Percentiles rank a stretch among this genome's conserved stretches.
Evolutionary conservation across 2,329 filamentous ascomycete genomes (phyloP).

Genomic region (Emergomyces orientalis): DNA sequence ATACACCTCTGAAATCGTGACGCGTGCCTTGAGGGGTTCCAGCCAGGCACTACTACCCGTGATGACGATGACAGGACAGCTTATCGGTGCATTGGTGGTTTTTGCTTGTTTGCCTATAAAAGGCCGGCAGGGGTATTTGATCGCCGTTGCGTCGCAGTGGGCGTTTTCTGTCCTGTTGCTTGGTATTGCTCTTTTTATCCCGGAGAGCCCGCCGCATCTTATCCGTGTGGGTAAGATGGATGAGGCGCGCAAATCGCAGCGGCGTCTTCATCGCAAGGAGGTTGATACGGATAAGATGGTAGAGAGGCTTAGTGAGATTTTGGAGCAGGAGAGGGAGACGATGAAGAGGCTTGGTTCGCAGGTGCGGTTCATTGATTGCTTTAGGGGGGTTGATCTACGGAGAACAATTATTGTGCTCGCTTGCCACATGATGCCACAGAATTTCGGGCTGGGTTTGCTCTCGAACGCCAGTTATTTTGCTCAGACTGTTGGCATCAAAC

Average conservation of each 20-base stretch:
- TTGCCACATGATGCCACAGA: conserved; percentile 35
- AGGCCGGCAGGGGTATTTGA: conserved; percentile 28
- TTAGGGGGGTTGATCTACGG: conserved; percentile 20
- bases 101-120: conserved; percentile 25
- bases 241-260: conserved; percentile 40
- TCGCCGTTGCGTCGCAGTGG: conserved; percentile 38
- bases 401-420: conserved; percentile 30
- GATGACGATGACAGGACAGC: conserved; percentile 42
- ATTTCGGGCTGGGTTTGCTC: conserved; percentile 41
- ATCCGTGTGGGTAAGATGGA: conserved; percentile 35
- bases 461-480: conserved; percentile 37
- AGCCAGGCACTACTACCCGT: conserved; percentile 43
- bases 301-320: conserved; percentile 31
- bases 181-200: conserved; percentile 37
- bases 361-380: conserved; percentile 24
- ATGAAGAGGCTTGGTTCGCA: conserved; percentile 22
- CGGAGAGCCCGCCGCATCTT: conserved; percentile 45
- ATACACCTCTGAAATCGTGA: conserved; percentile 45
- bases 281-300: conserved; percentile 28
- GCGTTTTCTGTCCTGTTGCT: conserved; percentile 36
- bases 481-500: conserved; percentile 27
- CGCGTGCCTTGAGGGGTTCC: conserved; percentile 39
- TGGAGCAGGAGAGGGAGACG: conserved; percentile 43
- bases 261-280: conserved; percentile 39
- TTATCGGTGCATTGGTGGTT: conserved; percentile 39